Conservation (phyloP, 2,329 filamentous ascomycete genomes). For the Orbilia oligospora region DNA sequence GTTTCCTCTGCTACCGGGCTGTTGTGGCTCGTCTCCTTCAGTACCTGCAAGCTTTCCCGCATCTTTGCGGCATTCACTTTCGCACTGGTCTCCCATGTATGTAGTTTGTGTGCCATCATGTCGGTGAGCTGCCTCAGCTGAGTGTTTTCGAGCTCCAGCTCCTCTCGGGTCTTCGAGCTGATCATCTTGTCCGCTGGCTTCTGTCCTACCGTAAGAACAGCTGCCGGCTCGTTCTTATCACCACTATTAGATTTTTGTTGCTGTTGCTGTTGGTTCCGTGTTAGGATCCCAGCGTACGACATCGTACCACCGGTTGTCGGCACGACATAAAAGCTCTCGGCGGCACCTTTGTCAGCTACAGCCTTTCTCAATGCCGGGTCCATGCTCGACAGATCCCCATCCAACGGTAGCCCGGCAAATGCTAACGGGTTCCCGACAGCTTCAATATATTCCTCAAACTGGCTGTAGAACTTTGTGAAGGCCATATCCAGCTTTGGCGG, state of each 20-base stretch:
- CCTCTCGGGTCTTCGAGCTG: conserved; percentile 79
- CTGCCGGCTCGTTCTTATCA: conserved; percentile 53
- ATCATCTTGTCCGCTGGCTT: conserved; percentile 55
- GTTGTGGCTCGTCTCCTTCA: conserved; percentile 76
- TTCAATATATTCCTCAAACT: conserved; percentile 89
- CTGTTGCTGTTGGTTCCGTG: conserved; percentile 67
- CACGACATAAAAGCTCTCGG: conserved; percentile 93
- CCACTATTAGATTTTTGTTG: conserved; percentile 62
- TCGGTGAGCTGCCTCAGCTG: conserved; percentile 88
- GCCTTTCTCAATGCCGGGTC: conserved; percentile 59
- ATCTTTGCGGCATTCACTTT: conserved; percentile 67
- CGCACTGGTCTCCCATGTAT: conserved; percentile 91
- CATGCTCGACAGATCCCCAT: conserved; percentile 59
- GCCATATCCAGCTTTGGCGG: conserved; percentile 75
- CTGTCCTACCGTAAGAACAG: conserved; percentile 57
- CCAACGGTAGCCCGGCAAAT: conserved; percentile 89
- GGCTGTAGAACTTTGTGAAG: conserved; percentile 91
- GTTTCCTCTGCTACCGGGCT: conserved; percentile 68
- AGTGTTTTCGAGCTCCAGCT: conserved; percentile 88
- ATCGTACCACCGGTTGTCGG: conserved; percentile 91
- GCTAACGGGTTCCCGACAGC: conserved; percentile 81
- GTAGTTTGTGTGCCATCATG: conserved; percentile 86
- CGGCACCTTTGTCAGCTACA: conserved; percentile 67
- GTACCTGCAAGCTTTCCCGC: conserved; percentile 84
- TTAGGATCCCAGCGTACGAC: conserved; percentile 91